These are phyloP conservation scores for Eutrema yunnanense DNA, from an alignment of 345 rosid genomes.

Conservation along the genomic window DNA sequence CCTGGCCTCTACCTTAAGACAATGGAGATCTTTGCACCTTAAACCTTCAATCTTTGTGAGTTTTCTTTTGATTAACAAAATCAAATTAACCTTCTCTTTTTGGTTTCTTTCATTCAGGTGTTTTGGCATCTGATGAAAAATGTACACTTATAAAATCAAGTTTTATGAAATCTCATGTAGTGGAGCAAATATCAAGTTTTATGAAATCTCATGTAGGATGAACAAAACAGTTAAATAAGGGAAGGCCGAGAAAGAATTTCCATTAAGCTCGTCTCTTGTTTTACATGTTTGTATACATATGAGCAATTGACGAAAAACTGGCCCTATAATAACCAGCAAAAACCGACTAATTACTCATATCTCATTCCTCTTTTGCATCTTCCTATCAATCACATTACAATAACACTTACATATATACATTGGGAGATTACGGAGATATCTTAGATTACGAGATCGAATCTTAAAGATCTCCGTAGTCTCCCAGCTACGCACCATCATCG, in stretches of 20 bases:
- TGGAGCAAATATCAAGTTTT: background rate
- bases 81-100: background rate
- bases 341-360: constrained; percentile 11
- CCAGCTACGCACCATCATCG: background rate
- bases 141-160: background rate
- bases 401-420: background rate
- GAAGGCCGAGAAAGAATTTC: constrained; percentile 10
- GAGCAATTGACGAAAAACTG: constrained; percentile 17
- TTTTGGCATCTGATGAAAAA: background rate
- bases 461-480: background rate
- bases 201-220: background rate
- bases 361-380: constrained; percentile 3
- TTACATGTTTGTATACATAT: background rate
- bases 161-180: background rate
- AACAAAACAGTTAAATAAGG: background rate
- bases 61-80: background rate
- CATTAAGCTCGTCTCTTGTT: constrained; percentile 10
- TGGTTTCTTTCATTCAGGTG: background rate
- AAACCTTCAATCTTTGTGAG: background rate
- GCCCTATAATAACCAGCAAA: constrained; percentile 10
- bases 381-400: constrained; percentile 21
- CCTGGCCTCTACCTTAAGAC: background rate
- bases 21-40: background rate
- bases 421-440: constrained; percentile 2
- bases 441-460: background rate